Percentiles rank a stretch among this genome's conserved stretches.
Conservation (phyloP, 208 protist species). For the Trypanosomatidae sp. region DNA sequence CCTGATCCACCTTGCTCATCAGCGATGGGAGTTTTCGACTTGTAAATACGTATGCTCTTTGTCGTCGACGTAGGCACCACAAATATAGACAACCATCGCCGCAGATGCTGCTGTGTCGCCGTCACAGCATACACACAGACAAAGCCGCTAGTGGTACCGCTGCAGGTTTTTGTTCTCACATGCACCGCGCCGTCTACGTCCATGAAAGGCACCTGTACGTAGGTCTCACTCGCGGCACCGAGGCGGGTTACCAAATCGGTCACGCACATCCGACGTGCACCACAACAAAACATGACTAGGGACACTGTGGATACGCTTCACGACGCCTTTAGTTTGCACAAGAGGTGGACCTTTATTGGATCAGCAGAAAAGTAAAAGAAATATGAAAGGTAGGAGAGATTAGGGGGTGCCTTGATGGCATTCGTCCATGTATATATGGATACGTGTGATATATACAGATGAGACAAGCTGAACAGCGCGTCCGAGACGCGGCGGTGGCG, state of each 20-base stretch:
- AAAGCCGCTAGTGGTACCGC: not conserved
- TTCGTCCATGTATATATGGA: not conserved
- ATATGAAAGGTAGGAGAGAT: not conserved
- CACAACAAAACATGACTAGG: not conserved
- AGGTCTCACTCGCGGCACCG: not conserved
- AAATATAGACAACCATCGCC: not conserved
- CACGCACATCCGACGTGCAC: not conserved
- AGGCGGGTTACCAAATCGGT: not conserved
- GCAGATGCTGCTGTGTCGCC: constrained; percentile 2
- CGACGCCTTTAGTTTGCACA: not conserved
- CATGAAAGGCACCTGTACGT: too few species aligned
- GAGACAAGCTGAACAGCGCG: not conserved
- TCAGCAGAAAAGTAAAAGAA: too few species aligned
- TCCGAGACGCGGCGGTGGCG: not conserved
- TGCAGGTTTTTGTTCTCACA: not conserved
- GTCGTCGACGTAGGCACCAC: not conserved
- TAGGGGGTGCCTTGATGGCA: not conserved
- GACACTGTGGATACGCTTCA: not conserved
- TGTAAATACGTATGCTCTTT: constrained; percentile 31
- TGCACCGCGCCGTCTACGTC: not conserved
- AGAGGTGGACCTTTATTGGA: not conserved
- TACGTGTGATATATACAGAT: not conserved
- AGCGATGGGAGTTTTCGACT: constrained; percentile 29
- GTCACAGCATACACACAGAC: not conserved
- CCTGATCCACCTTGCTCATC: constrained; percentile 18